These are phyloP conservation scores for Carpinus viminea DNA, from an alignment of 306 rosid species.

Conservation along the genomic window DNA sequence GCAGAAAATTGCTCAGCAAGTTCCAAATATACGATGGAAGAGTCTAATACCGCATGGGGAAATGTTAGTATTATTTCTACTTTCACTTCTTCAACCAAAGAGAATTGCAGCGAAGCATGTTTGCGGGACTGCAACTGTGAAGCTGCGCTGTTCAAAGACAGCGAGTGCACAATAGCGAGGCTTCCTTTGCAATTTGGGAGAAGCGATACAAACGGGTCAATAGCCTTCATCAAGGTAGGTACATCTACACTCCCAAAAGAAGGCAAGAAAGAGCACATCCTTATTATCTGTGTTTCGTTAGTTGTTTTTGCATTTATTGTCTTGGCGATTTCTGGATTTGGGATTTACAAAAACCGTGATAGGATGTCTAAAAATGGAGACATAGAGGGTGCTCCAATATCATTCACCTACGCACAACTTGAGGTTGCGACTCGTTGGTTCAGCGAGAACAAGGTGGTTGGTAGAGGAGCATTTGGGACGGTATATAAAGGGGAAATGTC, in stretches of 20 bases:
- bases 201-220: background rate
- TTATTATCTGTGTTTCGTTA: background rate
- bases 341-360: background rate
- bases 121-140: no score
- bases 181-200: background rate
- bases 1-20: background rate
- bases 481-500: background rate
- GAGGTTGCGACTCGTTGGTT: background rate
- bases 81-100: no score
- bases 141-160: no score
- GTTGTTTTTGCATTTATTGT: background rate
- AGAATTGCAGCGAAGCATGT: background rate
- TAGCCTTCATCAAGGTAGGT: background rate
- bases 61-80: background rate
- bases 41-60: background rate
- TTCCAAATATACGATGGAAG: background rate
- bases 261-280: background rate
- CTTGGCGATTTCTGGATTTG: background rate
- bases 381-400: background rate
- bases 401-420: background rate
- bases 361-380: background rate
- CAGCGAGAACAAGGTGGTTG: background rate
- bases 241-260: background rate
- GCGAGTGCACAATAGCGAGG: no score
- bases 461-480: background rate